phyloP scores from a whole-genome alignment of 2,329 filamentous ascomycete genomes.

The Talaromyces sp. region DNA sequence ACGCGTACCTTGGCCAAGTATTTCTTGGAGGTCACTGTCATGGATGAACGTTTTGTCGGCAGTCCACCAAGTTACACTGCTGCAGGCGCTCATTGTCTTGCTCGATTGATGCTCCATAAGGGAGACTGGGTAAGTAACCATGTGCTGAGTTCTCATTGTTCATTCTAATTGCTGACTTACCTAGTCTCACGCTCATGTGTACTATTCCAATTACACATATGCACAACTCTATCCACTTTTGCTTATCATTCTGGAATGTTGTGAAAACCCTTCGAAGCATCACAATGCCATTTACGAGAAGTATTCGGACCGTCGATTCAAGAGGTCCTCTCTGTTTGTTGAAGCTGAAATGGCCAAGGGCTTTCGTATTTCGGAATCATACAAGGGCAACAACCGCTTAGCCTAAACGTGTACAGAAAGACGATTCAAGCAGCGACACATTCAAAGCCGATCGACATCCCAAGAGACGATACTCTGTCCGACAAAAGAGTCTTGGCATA shows the following conservation, averaged over 20 bases:
- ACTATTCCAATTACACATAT: slow-evolving; percentile 93
- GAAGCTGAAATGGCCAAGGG: slow-evolving; percentile 64
- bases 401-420: background rate
- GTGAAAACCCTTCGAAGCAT: slow-evolving; percentile 71
- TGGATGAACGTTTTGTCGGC: slow-evolving; percentile 96
- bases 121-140: slow-evolving; percentile 74
- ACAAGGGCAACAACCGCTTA: slow-evolving; percentile 9
- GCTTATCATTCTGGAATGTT: slow-evolving; percentile 78
- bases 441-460: background rate
- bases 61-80: slow-evolving; percentile 85
- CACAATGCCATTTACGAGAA: slow-evolving; percentile 87
- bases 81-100: slow-evolving; percentile 86
- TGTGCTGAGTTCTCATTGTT: background rate
- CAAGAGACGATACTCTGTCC: background rate
- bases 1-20: slow-evolving; percentile 95
- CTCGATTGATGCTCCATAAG: slow-evolving; percentile 81
- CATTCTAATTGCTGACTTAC: background rate
- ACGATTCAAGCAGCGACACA: background rate
- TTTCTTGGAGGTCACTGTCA: slow-evolving; percentile 91
- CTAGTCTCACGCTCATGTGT: slow-evolving; percentile 74
- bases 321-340: slow-evolving; percentile 75
- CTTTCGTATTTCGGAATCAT: slow-evolving; percentile 45
- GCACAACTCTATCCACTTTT: slow-evolving; percentile 74
- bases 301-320: slow-evolving; percentile 82
- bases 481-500: slow-evolving; percentile 7